Base-by-base conservation (phyloP, 257 asterid species). In the Buddleja alternifolia region DNA sequence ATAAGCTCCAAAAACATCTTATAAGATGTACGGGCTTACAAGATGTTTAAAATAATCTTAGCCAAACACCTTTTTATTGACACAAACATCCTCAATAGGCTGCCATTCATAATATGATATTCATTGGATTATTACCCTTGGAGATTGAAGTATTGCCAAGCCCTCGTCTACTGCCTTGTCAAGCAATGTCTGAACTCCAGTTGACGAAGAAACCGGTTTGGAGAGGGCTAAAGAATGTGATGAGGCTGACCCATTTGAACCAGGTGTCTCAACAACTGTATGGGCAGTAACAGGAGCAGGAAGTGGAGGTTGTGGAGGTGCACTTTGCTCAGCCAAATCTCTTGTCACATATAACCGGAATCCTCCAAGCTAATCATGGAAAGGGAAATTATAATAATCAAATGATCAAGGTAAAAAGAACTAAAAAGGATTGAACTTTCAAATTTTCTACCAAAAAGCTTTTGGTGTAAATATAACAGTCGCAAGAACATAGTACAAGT, bases 151-250 rank as follows among this genome's bases (percentile, higher is more conserved):
- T 73, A 90, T 83, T 56, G 60, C 77, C 81, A 93, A 75, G 72
- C 96, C 95, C 60, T 85, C 93, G 66, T 93, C 96, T 8, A 80
- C 83, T 50, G 92, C 98, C 63, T 77, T 88, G 40, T 77, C 86
- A 62, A 79, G 82, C 70, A 85, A 56, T 3, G 72, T 63, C 71
- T 77, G 86, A 70, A 76, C 75, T 48, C 78, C 89, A 54, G 57
- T 66, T 20, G 85, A 70, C 54, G 84, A 73, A 63, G 92, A 72
- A 45, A 19, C 57, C 10, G 78, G 64, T 77, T 67, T 81, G 32
- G 75, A 66, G 75, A 90, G 83, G 54, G 97, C 88, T 70, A 85
- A 75, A 62, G 93, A 86, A 34, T 81, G 45, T 46, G 92, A 85
- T 16, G 91, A 73, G 54, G 82, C 87, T n/a, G 97, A 86, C 61